These are phyloP conservation scores for Rhodotorula sp. DNA, from an alignment of 1,284 basidiomycete genomes.

Conservation along the genomic window DNA sequence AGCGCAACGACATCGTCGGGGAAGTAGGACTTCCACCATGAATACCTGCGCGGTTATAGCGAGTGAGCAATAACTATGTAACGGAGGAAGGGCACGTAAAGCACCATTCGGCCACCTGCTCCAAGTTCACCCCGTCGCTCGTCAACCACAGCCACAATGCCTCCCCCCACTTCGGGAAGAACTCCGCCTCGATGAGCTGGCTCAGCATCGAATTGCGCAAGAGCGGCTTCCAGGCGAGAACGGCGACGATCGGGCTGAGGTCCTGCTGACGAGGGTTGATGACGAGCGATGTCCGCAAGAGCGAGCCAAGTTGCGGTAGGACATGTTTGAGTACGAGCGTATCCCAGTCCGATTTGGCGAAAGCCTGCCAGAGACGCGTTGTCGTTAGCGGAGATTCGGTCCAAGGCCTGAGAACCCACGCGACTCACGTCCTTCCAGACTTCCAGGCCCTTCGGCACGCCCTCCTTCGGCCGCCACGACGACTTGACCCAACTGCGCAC, in stretches of 20 bases:
- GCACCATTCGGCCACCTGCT: conserved; percentile 90
- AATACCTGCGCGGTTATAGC: conserved; percentile 49
- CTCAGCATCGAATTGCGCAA: conserved; percentile 73
- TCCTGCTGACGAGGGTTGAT: conserved; percentile 87
- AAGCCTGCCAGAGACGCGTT: conserved; percentile 7
- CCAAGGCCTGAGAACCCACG: conserved; percentile 28
- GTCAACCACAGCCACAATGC: conserved; percentile 88
- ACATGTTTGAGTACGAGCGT: conserved; percentile 82
- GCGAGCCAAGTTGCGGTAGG: conserved; percentile 79
- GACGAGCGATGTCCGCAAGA: conserved; percentile 75
- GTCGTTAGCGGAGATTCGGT: background rate
- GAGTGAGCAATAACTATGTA: background rate
- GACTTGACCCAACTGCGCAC: conserved; percentile 70
- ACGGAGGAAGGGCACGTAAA: conserved; percentile 37
- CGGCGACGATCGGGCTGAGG: conserved; percentile 66
- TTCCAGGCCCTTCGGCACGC: conserved; percentile 68
- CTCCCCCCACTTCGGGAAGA: conserved; percentile 95
- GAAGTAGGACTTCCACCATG: conserved; percentile 76
- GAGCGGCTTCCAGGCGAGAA: conserved; percentile 72
- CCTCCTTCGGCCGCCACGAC: conserved; percentile 71
- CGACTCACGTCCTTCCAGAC: conserved; percentile 76
- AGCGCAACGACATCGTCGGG: conserved; percentile 65
- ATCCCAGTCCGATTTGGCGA: conserved; percentile 81
- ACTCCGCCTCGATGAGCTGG: conserved; percentile 79
- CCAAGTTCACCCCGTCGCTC: conserved; percentile 74